These are phyloP conservation scores for Entomortierella lignicola DNA, from an alignment of 192 early-diverging fungal genomes.

Conservation along the genomic window DNA sequence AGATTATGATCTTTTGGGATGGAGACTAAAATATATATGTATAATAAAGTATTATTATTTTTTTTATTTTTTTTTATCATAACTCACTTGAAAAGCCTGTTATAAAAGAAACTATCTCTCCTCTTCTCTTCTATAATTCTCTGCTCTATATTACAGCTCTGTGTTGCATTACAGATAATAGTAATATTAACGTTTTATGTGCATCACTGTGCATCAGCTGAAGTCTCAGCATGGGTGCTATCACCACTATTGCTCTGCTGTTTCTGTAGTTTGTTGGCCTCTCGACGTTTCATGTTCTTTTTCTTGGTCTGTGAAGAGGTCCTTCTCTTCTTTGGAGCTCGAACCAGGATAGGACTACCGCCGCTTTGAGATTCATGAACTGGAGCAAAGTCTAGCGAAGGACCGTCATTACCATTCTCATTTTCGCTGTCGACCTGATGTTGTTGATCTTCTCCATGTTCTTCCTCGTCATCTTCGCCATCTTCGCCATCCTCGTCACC, in stretches of 20 bases:
- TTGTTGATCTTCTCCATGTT: background rate
- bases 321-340: background rate
- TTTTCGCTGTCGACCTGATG: background rate
- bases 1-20: conserved; percentile 56
- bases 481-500: conserved; percentile 6
- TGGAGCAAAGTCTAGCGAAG: background rate
- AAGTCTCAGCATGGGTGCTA: background rate
- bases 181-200: too few species aligned
- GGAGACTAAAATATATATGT: conserved; percentile 20
- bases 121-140: too few species aligned
- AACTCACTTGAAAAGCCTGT: too few species aligned
- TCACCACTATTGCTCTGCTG: background rate
- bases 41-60: too few species aligned
- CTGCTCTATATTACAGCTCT: too few species aligned
- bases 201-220: too few species aligned
- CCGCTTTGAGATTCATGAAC: background rate
- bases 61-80: too few species aligned
- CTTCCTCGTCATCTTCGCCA: background rate
- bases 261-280: conserved; percentile 1
- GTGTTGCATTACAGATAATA: too few species aligned
- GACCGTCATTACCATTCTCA: background rate
- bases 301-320: background rate
- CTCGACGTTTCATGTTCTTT: conserved; percentile 1
- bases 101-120: too few species aligned
- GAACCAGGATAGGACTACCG: background rate